Evolutionary conservation across 2,329 filamentous ascomycete genomes (phyloP).

Genomic region (Balansia obtecta): DNA sequence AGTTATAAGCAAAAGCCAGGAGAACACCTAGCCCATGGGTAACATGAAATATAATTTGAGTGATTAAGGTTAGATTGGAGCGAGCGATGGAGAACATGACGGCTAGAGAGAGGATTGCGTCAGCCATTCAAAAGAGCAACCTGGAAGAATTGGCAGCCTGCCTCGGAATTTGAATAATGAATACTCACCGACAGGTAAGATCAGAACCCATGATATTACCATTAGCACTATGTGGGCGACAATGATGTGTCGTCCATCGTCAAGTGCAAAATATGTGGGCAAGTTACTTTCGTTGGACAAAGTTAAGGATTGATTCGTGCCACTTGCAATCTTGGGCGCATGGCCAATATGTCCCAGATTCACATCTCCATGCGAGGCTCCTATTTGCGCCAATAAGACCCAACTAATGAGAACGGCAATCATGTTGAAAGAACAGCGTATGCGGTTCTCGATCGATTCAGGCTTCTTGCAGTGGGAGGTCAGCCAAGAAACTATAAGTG

Average conservation of each 20-base stretch:
- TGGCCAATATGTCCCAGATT: background rate
- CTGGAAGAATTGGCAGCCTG: no score
- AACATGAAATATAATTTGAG: slow-evolving; percentile 56
- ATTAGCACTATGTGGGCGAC: slow-evolving; percentile 61
- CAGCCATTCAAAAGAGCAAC: background rate
- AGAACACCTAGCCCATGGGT: slow-evolving; percentile 53
- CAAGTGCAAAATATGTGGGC: slow-evolving; percentile 47
- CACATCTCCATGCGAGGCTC: background rate
- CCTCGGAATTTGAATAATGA: background rate
- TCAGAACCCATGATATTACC: slow-evolving; percentile 57
- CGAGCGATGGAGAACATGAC: slow-evolving; percentile 77
- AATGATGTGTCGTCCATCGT: slow-evolving; percentile 42
- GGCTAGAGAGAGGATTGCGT: slow-evolving; percentile 31
- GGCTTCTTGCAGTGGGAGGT: no score
- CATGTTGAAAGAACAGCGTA: background rate
- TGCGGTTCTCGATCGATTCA: background rate
- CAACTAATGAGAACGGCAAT: background rate
- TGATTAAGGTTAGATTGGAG: slow-evolving; percentile 58
- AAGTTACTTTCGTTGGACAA: slow-evolving; percentile 17
- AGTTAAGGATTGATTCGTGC: background rate
- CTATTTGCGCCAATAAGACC: background rate
- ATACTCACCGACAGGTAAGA: slow-evolving; percentile 57
- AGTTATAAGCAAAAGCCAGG: slow-evolving; percentile 61
- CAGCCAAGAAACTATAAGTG: no score
- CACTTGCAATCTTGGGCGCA: background rate